These are phyloP conservation scores for Kwoniella sp. DNA, from an alignment of 768 basidiomycete genomes.

Conservation along the genomic window DNA sequence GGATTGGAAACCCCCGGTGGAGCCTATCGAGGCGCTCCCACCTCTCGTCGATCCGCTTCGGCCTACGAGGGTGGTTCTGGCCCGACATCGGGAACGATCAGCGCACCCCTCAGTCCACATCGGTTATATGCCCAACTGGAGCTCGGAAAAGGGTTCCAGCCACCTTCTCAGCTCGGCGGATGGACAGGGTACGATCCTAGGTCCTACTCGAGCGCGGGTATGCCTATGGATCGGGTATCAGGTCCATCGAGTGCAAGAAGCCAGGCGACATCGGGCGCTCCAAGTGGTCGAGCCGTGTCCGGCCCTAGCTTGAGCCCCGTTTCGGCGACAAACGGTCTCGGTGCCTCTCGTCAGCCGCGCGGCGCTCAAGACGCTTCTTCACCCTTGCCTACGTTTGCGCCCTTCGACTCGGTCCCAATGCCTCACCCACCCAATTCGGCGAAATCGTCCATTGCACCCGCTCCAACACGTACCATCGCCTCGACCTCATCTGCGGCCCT, in stretches of 20 bases:
- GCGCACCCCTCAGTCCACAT: slow-evolving; percentile 46
- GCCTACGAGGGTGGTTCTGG: slow-evolving; percentile 21
- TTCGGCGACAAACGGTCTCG: slow-evolving; percentile 3
- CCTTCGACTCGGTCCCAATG: slow-evolving; percentile 24
- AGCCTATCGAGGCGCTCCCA: slow-evolving; percentile 13
- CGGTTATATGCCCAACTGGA: slow-evolving; percentile 43
- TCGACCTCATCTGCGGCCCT: slow-evolving; percentile 1
- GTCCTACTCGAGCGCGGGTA: slow-evolving; percentile 21
- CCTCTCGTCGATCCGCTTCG: slow-evolving; percentile 18
- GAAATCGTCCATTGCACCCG: slow-evolving; percentile 6
- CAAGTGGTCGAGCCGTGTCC: neutral
- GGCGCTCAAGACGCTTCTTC: slow-evolving; percentile 13
- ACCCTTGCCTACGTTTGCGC: slow-evolving; percentile 41
- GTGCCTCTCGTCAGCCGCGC: slow-evolving; percentile 3
- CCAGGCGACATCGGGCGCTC: neutral
- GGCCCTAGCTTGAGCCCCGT: neutral
- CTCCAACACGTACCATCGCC: slow-evolving; percentile 2
- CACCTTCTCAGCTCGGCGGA: slow-evolving; percentile 10
- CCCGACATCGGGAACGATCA: slow-evolving; percentile 42
- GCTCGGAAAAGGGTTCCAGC: slow-evolving; percentile 33
- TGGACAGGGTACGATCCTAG: slow-evolving; percentile 24
- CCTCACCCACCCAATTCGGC: slow-evolving; percentile 10
- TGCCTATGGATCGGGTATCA: slow-evolving; percentile 23
- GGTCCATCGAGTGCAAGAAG: slow-evolving; percentile 3
- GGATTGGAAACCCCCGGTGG: slow-evolving; percentile 38